Evolutionary conservation across 345 rosid genomes (phyloP).

Genomic region (Limnanthes douglasii): DNA sequence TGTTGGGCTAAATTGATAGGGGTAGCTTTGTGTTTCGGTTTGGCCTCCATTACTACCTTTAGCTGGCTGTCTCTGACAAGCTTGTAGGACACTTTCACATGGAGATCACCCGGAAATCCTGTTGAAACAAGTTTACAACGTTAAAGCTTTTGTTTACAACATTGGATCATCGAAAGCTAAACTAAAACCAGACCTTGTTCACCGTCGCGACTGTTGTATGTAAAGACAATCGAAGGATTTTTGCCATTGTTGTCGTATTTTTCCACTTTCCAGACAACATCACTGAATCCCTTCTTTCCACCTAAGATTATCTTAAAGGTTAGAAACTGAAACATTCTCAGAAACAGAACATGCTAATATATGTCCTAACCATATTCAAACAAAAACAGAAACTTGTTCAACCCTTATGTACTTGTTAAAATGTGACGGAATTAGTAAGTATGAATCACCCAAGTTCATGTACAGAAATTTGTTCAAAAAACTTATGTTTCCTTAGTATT

Average conservation of each 20-base stretch:
- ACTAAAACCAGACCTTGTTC: conserved; percentile 43
- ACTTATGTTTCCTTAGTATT: no score
- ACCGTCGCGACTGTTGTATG: conserved; percentile 57
- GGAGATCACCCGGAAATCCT: conserved; percentile 80
- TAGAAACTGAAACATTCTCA: neutral
- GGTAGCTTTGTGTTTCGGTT: conserved; percentile 53
- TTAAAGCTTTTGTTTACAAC: conserved; percentile 1
- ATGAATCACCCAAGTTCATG: no score
- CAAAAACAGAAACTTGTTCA: neutral
- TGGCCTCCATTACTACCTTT: conserved; percentile 57
- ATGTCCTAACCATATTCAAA: neutral
- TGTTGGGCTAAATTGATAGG: conserved; percentile 83
- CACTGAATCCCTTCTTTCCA: conserved; percentile 66
- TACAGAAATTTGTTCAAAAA: no score
- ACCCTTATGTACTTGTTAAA: neutral
- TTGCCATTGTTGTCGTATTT: conserved; percentile 23
- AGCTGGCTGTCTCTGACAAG: conserved; percentile 21
- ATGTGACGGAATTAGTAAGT: no score
- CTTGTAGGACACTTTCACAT: conserved; percentile 27
- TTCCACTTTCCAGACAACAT: conserved; percentile 55
- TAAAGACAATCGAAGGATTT: conserved; percentile 40
- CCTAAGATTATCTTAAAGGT: conserved; percentile 19
- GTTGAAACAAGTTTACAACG: conserved; percentile 1
- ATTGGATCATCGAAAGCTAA: neutral
- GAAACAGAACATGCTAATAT: neutral